Evolutionary conservation across 2,329 filamentous ascomycete genomes (phyloP), one percentile per base, ranked within the genome.

Genomic region (Penicillium sp.): DNA sequence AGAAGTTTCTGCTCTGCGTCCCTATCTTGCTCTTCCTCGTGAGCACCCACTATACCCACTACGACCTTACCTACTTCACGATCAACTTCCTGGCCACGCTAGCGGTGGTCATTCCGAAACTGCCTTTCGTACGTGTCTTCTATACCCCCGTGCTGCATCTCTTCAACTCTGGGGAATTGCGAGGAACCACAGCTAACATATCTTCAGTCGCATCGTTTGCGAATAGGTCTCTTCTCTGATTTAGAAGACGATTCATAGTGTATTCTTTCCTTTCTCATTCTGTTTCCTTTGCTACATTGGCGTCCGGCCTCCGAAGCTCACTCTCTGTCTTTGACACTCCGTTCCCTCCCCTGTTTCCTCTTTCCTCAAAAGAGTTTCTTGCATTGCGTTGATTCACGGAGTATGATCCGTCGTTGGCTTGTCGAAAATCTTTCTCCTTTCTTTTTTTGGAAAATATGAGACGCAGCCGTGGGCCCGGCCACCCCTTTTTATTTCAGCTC

Each of bases 41-140:
- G 69, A 98, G 93, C 84, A 99, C 95, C 24, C 95, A 99, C 78
- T 99, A 98, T 79, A 98, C 95, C 47, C 93, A 98, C 78, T 99
- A 98, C 81, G 93, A 97, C 78, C 77, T 97, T 73, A 90, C 91
- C 45, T 98, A 96, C 78, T 99, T 99, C 73, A 91, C 90, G 68
- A 95, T 99, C 80, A 99, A 99, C 80, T 93, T 96, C 74, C 79
- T 97, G 69, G 95, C 95, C 55, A 90, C 96, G 39, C 80, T 99
- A 71, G 91, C 84, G 45, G 95, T 99, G 55, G 90, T 99, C 57
- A 95, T 99, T 73, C 95, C 95, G 42, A 99, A 99, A 79, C 80
- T 99, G 66, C 95, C 95, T 66, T 93, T 90, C 74, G 93, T 98
- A 83, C 76, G 93, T 86, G 2, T 48, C 16, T 37, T 47, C 22